Evolutionary conservation across 345 rosid species (phyloP).

Genomic region (Syzygium aromaticum): DNA sequence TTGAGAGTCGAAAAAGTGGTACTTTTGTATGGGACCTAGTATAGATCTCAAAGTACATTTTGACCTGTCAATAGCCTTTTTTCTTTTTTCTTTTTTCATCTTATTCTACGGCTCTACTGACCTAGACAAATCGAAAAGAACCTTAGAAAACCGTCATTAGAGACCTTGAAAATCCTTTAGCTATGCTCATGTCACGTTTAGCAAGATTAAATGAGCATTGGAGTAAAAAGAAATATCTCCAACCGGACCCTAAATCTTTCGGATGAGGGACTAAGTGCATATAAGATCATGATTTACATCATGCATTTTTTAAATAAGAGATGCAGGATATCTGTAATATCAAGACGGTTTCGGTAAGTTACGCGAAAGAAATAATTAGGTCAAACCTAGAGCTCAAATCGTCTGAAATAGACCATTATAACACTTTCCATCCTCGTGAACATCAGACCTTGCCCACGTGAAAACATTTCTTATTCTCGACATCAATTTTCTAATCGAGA

Average conservation of each 20-base stretch:
- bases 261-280: neutral
- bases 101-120: neutral
- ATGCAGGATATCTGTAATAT: neutral
- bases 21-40: neutral
- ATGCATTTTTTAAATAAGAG: neutral
- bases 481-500: neutral
- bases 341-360: neutral
- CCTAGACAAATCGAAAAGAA: neutral
- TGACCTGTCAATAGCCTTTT: neutral
- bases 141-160: neutral
- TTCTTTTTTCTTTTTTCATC: neutral
- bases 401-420: neutral
- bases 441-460: neutral
- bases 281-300: neutral
- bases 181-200: neutral
- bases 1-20: neutral
- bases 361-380: neutral
- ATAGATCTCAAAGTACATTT: neutral
- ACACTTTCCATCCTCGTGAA: neutral
- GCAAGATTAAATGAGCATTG: neutral
- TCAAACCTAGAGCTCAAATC: neutral
- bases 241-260: neutral
- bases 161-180: neutral
- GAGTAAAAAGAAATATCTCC: neutral
- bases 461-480: neutral